Evolutionary conservation across 2,329 filamentous ascomycete genomes (phyloP), one percentile per base, ranked within the genome.

Genomic region (Sclerotinia spermophila): DNA sequence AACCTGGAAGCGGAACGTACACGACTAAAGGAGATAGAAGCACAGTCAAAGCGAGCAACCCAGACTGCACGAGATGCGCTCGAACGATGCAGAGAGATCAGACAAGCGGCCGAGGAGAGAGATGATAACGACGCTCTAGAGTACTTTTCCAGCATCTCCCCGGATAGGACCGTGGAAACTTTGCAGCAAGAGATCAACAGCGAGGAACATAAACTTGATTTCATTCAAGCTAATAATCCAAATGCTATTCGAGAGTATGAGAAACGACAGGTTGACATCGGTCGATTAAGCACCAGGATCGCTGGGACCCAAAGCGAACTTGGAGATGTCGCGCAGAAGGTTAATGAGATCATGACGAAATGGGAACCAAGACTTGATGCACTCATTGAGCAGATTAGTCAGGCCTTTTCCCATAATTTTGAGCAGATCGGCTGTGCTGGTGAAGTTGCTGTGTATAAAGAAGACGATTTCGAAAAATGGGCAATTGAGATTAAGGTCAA

Each of bases 401-500:
- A 93, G 64, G 94, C 94, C 0, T 99, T 99, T 80, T 89, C 91
- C 8, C 91, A 95, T 80, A 98, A 97, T 77, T 98, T 99, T 80
- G 89, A 93, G 77, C 91, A 95, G 79, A 98, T 99, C 78, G 93
- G 90, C 74, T 98, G 96, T 80, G 94, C 94, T 7, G 96, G 96
- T 48, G 92, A 98, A 81, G 94, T 99, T 5, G 86, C 86, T 72
- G 85, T 99, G 5, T 87, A 94, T 83, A 98, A 98, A 80, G 92
- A 94, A 75, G 91, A 93, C 33, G 93, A 98, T 79, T 99, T 98
- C 81, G 93, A 96, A 71, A 88, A 92, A 72, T 99, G 96, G 96
- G 90, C 93, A 1, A 90, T 99, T 72, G 90, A 97, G 79, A 96
- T 99, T 79, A 90, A 91, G 80, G 96, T 99, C 79, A 96, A 94